Percentiles rank a stretch among this genome's conserved stretches.
Conservation (phyloP, 352 stramenopile genomes). For the Sclerospora graminicola region DNA sequence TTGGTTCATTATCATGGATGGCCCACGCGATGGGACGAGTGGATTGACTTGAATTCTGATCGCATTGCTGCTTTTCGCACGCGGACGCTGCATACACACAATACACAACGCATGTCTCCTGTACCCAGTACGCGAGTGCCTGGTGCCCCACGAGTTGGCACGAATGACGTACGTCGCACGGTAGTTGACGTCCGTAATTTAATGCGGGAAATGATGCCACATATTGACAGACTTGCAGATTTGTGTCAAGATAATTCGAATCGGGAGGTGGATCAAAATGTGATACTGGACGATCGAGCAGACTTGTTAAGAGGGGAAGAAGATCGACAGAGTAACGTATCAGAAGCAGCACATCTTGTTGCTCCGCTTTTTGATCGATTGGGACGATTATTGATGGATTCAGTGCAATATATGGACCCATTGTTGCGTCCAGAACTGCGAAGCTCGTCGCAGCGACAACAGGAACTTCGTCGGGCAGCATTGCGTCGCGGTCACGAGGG, state of each 20-base stretch:
- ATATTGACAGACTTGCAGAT: slow-evolving; percentile 49
- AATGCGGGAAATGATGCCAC: slow-evolving; percentile 62
- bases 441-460: slow-evolving; percentile 24
- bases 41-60: slow-evolving; percentile 90
- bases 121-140: slow-evolving; percentile 40
- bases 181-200: slow-evolving; percentile 48
- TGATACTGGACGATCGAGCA: background rate
- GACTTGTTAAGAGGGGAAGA: background rate
- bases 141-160: slow-evolving; percentile 35
- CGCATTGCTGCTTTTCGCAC: slow-evolving; percentile 94
- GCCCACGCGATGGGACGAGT: slow-evolving; percentile 96
- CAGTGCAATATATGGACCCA: slow-evolving; percentile 43
- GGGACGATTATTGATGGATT: slow-evolving; percentile 62
- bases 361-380: slow-evolving; percentile 76
- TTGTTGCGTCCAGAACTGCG: slow-evolving; percentile 45
- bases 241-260: slow-evolving; percentile 39
- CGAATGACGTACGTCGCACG: slow-evolving; percentile 33
- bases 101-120: slow-evolving; percentile 43
- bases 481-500: slow-evolving; percentile 10
- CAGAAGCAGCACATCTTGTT: slow-evolving; percentile 57
- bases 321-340: slow-evolving; percentile 27
- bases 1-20: slow-evolving; percentile 96
- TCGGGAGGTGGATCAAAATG: background rate
- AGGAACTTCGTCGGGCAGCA: slow-evolving; percentile 15
- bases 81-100: slow-evolving; percentile 62